A percentile compares a stretch with the other conserved stretches of the same genome.
Conservation (phyloP, 1,284 basidiomycete species). For the Trichosporon asahii region DNA sequence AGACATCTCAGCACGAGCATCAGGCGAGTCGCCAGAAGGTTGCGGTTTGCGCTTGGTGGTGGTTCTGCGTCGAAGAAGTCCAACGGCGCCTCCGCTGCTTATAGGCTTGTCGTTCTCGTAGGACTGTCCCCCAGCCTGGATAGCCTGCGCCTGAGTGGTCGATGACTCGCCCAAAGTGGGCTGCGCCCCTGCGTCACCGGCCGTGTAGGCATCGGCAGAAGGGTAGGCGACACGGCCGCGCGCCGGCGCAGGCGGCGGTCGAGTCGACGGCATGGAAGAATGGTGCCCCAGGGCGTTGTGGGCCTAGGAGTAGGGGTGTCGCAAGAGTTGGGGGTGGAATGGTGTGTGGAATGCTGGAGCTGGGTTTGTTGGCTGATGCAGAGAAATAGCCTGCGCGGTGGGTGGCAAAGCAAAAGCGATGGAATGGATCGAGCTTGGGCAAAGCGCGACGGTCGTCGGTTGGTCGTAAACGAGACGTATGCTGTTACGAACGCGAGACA, state of each 20-base stretch:
- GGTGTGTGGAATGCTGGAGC: background rate
- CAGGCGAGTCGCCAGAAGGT: background rate
- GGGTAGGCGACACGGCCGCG: conserved; percentile 44
- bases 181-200: conserved; percentile 35
- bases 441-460: background rate
- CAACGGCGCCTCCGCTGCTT: background rate
- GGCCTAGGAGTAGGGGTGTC: conserved; percentile 8
- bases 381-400: background rate
- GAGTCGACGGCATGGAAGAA: conserved; percentile 39
- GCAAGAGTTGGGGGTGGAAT: conserved; percentile 9
- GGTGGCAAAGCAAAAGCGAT: conserved; percentile 4
- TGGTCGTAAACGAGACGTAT: background rate
- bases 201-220: conserved; percentile 35
- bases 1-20: conserved; percentile 6
- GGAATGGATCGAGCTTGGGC: background rate
- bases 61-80: conserved; percentile 1
- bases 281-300: conserved; percentile 7
- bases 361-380: background rate
- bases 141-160: conserved; percentile 3
- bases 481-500: background rate
- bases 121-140: background rate
- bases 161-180: conserved; percentile 7
- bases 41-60: conserved; percentile 3
- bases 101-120: conserved; percentile 24
- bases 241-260: conserved; percentile 41